These are phyloP conservation scores for Pichia nakasei DNA, from an alignment of 805 yeast species.

Conservation along the genomic window DNA sequence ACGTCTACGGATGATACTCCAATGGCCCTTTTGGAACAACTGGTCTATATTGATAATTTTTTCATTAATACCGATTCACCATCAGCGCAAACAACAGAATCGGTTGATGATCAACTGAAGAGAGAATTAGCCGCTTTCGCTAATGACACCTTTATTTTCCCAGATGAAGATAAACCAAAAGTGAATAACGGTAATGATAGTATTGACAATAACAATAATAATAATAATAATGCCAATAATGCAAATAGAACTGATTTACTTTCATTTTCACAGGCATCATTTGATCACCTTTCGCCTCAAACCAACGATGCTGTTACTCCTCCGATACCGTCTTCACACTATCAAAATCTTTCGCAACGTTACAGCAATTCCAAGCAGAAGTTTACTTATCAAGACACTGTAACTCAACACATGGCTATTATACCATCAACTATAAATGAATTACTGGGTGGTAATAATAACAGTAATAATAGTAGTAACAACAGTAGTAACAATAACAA, in stretches of 20 bases:
- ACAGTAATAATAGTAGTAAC: slow-evolving; percentile 8
- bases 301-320: not conserved
- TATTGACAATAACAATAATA: not conserved
- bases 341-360: slow-evolving; percentile 12
- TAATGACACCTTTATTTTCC: slow-evolving; percentile 70
- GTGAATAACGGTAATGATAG: slow-evolving; percentile 3
- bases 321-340: slow-evolving; percentile 7
- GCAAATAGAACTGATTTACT: not conserved
- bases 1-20: slow-evolving; percentile 26
- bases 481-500: not conserved
- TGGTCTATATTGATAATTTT: slow-evolving; percentile 72
- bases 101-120: slow-evolving; percentile 43
- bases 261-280: slow-evolving; percentile 9
- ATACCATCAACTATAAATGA: slow-evolving; percentile 28
- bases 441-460: slow-evolving; percentile 17
- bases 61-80: slow-evolving; percentile 38
- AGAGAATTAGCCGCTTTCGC: slow-evolving; percentile 77
- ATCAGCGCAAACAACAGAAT: slow-evolving; percentile 20
- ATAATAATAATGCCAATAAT: not conserved
- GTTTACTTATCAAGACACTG: slow-evolving; percentile 11
- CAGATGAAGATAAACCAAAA: slow-evolving; percentile 70
- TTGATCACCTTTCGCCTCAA: slow-evolving; percentile 10
- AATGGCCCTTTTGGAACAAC: slow-evolving; percentile 55
- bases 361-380: slow-evolving; percentile 11
- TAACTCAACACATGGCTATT: slow-evolving; percentile 12